Evolutionary conservation across 2,329 filamentous ascomycete genomes (phyloP).

Genomic region (Diaporthe humulicola): DNA sequence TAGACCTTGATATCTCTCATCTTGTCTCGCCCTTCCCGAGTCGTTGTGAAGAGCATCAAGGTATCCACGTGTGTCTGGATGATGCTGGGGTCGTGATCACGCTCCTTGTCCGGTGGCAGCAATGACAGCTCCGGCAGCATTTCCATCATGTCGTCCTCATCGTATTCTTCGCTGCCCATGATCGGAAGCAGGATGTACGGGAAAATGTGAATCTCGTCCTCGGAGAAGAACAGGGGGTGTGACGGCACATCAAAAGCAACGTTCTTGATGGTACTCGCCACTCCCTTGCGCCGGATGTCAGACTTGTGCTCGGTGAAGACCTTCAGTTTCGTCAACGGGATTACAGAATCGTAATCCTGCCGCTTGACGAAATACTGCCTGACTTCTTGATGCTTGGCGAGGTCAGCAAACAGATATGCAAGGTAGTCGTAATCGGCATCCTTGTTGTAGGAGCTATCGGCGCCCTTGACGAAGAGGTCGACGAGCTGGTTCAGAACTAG

Average conservation of each 20-base stretch:
- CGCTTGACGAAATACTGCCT: conserved; percentile 80
- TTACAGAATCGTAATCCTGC: conserved; percentile 82
- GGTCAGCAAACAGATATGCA: conserved; percentile 92
- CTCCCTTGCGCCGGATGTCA: conserved; percentile 87
- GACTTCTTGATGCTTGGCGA: conserved; percentile 84
- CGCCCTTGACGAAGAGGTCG: conserved; percentile 95
- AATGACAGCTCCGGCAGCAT: conserved; percentile 95
- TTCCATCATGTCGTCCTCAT: conserved; percentile 84
- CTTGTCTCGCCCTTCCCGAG: conserved; percentile 78
- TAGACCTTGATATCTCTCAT: conserved; percentile 87
- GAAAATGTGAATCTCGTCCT: conserved; percentile 82
- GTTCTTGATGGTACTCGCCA: conserved; percentile 97
- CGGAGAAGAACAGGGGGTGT: conserved; percentile 78
- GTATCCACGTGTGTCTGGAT: conserved; percentile 92
- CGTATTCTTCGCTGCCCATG: conserved; percentile 88
- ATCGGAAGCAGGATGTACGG: conserved; percentile 92
- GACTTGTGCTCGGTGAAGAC: conserved; percentile 95
- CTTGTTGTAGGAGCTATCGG: conserved; percentile 85
- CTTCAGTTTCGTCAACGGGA: conserved; percentile 92
- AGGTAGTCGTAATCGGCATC: conserved; percentile 92
- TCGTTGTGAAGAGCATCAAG: conserved; percentile 84
- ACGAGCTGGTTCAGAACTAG: conserved; percentile 90
- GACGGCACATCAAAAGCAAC: conserved; percentile 84
- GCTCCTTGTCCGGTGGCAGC: conserved; percentile 87
- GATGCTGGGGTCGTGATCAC: conserved; percentile 82